Evolutionary conservation across 2,329 filamentous ascomycete species (phyloP), one percentile per base, ranked within the genome.

Genomic region (Zalaria sp.): DNA sequence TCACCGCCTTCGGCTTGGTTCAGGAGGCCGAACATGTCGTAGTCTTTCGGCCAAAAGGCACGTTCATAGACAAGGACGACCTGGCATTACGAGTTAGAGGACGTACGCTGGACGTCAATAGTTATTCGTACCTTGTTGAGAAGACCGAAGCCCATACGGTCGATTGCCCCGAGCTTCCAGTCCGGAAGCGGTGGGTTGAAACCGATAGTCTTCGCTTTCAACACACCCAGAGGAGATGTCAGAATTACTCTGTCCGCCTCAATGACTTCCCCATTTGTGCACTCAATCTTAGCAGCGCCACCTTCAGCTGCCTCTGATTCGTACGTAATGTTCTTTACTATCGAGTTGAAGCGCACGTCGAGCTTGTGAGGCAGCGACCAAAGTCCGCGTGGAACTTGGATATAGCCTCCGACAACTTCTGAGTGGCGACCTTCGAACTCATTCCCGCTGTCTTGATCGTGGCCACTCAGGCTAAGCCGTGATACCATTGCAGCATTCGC

Each of bases 361-460:
- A 98, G 71, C 44, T 78, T 77, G 5, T 72, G 75, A 1, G 91
- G 91, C 38, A 80, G 77, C 39, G 82, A 77, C 62, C 83, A 79
- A 5, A 98, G 65, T 3, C 88, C 91, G 50, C 85, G 79, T n/a
- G 89, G 84, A 36, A 98, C 77, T 54, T 88, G 86, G 51, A 93
- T 87, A 56, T 96, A 98, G 1, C 91, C 91, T 34, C 93, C 91
- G 26, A 93, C 73, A 3, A 98, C 78, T 73, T 95, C 89, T 1
- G 85, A 86, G 58, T 98, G 93, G 47, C 83, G 80, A 5, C 91
- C 91, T 59, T 95, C 88, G 66, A 93, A 98, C 57, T 98, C 91
- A 53, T 98, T 95, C 0, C 91, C 91, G 39, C 88, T 87, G 56
- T 98, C 93, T 53, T 98, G 87, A 60, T 98, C 93, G 85, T 93